Base-by-base conservation (phyloP, 345 rosid species). In the Eucalyptus cladocalyx region DNA sequence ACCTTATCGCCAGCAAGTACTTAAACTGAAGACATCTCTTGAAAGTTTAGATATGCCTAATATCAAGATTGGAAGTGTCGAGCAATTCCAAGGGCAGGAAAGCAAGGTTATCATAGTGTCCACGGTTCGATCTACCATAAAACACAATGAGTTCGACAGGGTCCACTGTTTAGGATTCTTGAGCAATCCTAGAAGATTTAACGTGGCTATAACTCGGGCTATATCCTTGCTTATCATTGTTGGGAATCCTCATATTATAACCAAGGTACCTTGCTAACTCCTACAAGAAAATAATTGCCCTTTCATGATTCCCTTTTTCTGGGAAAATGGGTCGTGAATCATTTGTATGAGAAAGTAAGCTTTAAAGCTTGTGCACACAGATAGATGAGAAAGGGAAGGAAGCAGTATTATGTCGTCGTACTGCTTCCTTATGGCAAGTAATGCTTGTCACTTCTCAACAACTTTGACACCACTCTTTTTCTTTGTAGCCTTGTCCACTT, bases 71-170 rank as follows among this genome's bases (percentile, higher is more conserved):
- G 99, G 99, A 86, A 98, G 97, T 86, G 99, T 98, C 17, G 99
- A 97, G 91, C 99, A 98, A 87, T 98, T 97, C 88, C 99, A 98
- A 93, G 99, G 99, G 47, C 99, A 98, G 90, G 99, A 97, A 91
- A 95, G 94, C 87, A 90, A 95, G 76, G 98, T 97, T 19, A 95
- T 97, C 62, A 93, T 98, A 65, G 91, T 98, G 76, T 97, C 99
- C 37, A 98, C 98, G 1, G 99, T 97, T 49, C 94, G 99, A 85
- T 98, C 98, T 48, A 98, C 99, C 16, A 87, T 96, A 89, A 95
- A 94, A 89, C 99, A 97, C 92, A 94, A 96, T 37, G 94, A 95
- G 69, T 96, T 95, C 48, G 99, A 97, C 89, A 93, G 90, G 89
- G 92, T 91, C 67, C 94, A 93, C 90, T 94, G 95, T 90, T 91